Percentiles rank a stretch among this genome's conserved stretches.
Evolutionary conservation across 2,329 filamentous ascomycete species (phyloP).

Genomic region (Immersiporthe knoxdaviesiana): DNA sequence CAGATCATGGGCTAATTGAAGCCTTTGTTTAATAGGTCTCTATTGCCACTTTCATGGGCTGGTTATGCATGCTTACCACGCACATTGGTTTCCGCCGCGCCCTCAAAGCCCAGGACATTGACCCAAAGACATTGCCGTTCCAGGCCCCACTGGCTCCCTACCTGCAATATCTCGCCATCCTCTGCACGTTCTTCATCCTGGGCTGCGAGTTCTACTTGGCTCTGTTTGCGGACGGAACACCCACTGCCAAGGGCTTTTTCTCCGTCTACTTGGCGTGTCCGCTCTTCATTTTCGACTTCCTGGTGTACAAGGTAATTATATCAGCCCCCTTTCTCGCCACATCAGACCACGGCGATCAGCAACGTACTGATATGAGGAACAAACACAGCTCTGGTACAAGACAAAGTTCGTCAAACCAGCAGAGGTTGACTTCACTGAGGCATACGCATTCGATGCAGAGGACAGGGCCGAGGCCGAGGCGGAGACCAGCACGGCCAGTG

Average conservation of each 20-base stretch:
- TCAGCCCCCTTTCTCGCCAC: too few species aligned
- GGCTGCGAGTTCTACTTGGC: constrained; percentile 26
- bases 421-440: constrained; percentile 39
- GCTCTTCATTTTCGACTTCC: constrained; percentile 19
- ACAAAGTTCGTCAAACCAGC: constrained; percentile 20
- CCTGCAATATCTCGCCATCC: constrained; percentile 18
- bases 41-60: constrained; percentile 24
- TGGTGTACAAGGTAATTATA: constrained; percentile 32
- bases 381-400: constrained; percentile 19
- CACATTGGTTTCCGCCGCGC: constrained; percentile 22
- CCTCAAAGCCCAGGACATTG: constrained; percentile 15
- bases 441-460: constrained; percentile 32
- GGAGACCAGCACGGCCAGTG: constrained; percentile 51
- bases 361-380: not conserved
- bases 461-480: constrained; percentile 26
- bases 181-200: constrained; percentile 11
- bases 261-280: constrained; percentile 26
- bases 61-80: constrained; percentile 16
- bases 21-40: constrained; percentile 6
- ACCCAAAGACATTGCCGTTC: constrained; percentile 18
- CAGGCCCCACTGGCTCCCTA: constrained; percentile 16
- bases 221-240: constrained; percentile 12
- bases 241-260: constrained; percentile 18
- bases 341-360: not conserved
- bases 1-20: not conserved